Evolutionary conservation across 176 grass and related monocot species (phyloP).

Genomic region (Dactylis glomerata): DNA sequence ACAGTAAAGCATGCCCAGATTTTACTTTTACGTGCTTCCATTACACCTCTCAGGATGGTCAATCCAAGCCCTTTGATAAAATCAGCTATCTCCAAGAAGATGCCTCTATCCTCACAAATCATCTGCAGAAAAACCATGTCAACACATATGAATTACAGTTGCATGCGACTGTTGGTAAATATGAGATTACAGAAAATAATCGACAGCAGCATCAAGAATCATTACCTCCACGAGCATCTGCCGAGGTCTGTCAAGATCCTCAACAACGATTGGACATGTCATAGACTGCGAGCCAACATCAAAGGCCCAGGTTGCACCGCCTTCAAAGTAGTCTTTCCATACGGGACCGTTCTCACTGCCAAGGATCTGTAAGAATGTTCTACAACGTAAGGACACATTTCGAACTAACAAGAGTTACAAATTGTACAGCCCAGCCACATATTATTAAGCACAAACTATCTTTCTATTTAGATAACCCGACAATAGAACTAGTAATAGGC

Average conservation of each 20-base stretch:
- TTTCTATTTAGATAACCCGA: conserved; percentile 15
- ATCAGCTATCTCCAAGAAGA: conserved; percentile 87
- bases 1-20: conserved; percentile 81
- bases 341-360: conserved; percentile 53
- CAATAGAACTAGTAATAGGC: conserved; percentile 2
- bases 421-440: neutral
- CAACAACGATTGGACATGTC: conserved; percentile 75
- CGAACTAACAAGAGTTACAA: neutral
- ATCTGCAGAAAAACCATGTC: conserved; percentile 45
- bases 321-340: conserved; percentile 81
- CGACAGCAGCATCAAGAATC: neutral
- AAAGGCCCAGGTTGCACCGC: conserved; percentile 84
- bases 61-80: conserved; percentile 75
- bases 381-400: conserved; percentile 17
- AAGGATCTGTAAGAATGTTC: conserved; percentile 44
- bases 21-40: conserved; percentile 78
- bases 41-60: conserved; percentile 82
- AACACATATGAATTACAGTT: conserved; percentile 12
- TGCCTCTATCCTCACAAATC: conserved; percentile 76
- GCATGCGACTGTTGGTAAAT: neutral
- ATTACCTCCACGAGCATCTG: conserved; percentile 84
- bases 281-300: conserved; percentile 80
- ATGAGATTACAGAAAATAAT: conserved; percentile 19
- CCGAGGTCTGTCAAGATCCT: conserved; percentile 76
- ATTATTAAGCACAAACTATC: neutral